Evolutionary conservation across 352 stramenopile species (phyloP).

Genomic region (Pythium diclinum): DNA sequence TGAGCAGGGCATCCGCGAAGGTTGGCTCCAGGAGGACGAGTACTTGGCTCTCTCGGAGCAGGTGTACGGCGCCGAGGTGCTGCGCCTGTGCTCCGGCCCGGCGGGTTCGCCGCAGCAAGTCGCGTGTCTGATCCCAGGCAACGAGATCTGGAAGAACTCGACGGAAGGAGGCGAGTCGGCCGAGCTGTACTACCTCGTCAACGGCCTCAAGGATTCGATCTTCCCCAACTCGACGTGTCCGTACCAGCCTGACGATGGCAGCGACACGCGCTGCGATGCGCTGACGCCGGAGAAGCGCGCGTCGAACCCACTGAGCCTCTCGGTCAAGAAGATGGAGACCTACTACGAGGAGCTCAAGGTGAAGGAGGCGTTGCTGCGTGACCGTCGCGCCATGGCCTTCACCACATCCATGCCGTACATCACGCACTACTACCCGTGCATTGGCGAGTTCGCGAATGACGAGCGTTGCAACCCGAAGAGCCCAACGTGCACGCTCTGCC

Average conservation of each 20-base stretch:
- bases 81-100: constrained; percentile 51
- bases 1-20: constrained; percentile 46
- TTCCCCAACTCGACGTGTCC: constrained; percentile 50
- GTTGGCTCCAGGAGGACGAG: constrained; percentile 51
- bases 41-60: constrained; percentile 65
- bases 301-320: constrained; percentile 46
- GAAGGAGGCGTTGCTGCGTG: constrained; percentile 41
- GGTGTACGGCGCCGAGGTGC: constrained; percentile 56
- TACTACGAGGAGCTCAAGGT: constrained; percentile 37
- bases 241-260: constrained; percentile 40
- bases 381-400: constrained; percentile 47
- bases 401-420: constrained; percentile 55
- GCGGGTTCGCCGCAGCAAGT: constrained; percentile 50
- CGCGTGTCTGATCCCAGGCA: constrained; percentile 56
- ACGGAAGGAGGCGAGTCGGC: constrained; percentile 52
- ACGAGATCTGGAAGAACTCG: constrained; percentile 64
- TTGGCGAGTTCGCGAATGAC: constrained; percentile 43
- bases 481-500: constrained; percentile 47
- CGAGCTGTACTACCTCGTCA: constrained; percentile 50
- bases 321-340: constrained; percentile 47
- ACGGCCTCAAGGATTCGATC: constrained; percentile 49
- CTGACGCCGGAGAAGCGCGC: constrained; percentile 36
- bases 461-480: constrained; percentile 53
- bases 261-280: constrained; percentile 43
- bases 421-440: constrained; percentile 64